These are phyloP conservation scores for Globisporangium echinulatum DNA, from an alignment of 352 stramenopile genomes.

Conservation along the genomic window DNA sequence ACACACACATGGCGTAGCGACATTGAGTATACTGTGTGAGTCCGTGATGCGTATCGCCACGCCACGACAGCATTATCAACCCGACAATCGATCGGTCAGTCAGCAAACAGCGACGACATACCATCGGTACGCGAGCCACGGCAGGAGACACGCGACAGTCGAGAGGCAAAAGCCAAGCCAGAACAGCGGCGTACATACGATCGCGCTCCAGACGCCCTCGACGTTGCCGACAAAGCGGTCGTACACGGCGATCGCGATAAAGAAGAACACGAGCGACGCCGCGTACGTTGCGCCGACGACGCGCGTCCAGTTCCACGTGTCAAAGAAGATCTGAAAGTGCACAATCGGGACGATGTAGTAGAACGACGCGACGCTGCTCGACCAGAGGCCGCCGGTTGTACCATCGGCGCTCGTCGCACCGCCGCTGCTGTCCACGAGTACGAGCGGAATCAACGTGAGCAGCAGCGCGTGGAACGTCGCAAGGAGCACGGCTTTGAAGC, in stretches of 20 bases:
- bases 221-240: constrained; percentile 41
- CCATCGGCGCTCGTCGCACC: constrained; percentile 40
- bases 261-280: constrained; percentile 43
- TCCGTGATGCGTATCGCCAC: too few relatives aligned
- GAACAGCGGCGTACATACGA: constrained; percentile 33
- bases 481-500: constrained; percentile 29
- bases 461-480: constrained; percentile 57
- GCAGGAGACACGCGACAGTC: constrained; percentile 37
- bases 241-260: constrained; percentile 44
- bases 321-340: constrained; percentile 79
- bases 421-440: constrained; percentile 42
- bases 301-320: constrained; percentile 77
- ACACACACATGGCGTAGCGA: neutral
- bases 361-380: constrained; percentile 89
- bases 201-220: constrained; percentile 36
- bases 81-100: too few relatives aligned
- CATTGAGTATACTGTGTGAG: too few relatives aligned
- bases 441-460: constrained; percentile 47
- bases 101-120: constrained; percentile 12
- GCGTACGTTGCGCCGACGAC: constrained; percentile 34
- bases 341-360: constrained; percentile 92
- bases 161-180: constrained; percentile 57
- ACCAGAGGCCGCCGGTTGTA: constrained; percentile 61
- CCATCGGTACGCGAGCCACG: constrained; percentile 64
- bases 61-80: too few relatives aligned